A percentile compares a stretch with the other conserved stretches of the same genome.
These are phyloP conservation scores for Metschnikowia picachoensis DNA, from an alignment of 805 yeast species.

Conservation along the genomic window DNA sequence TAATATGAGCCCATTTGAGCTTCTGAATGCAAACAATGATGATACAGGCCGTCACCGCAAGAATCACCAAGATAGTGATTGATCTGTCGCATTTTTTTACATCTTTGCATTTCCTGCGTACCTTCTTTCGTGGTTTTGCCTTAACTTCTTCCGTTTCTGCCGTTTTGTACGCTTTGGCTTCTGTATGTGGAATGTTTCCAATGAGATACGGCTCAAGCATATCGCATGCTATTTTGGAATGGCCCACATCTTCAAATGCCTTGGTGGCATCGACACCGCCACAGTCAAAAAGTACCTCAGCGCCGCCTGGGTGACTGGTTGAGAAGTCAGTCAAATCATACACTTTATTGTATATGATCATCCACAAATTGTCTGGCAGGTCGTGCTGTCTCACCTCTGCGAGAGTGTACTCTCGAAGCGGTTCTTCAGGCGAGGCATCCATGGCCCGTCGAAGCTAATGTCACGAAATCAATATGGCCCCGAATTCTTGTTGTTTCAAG, in stretches of 20 bases:
- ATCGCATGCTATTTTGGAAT: constrained; percentile 16
- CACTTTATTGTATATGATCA: constrained; percentile 76
- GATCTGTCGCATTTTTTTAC: background rate
- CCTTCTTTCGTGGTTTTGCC: background rate
- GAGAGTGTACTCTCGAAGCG: constrained; percentile 3
- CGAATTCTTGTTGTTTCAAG: too few species aligned
- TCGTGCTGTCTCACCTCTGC: constrained; percentile 67
- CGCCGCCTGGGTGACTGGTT: constrained; percentile 74
- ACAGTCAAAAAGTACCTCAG: constrained; percentile 69
- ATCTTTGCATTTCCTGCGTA: background rate
- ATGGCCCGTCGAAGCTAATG: background rate
- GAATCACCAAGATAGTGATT: constrained; percentile 1
- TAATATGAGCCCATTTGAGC: constrained; percentile 17
- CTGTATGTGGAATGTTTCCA: constrained; percentile 10
- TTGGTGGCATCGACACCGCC: constrained; percentile 78
- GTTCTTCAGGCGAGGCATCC: background rate
- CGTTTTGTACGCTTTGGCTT: background rate
- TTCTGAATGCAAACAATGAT: constrained; percentile 13
- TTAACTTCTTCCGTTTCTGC: background rate
- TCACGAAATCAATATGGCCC: too few species aligned
- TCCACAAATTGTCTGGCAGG: constrained; percentile 77
- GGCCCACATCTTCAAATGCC: constrained; percentile 46
- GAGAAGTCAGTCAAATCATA: constrained; percentile 71
- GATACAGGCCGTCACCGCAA: constrained; percentile 11
- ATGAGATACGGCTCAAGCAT: constrained; percentile 16